A percentile compares a stretch with the other conserved stretches of the same genome.
Evolutionary conservation across 768 basidiomycete genomes (phyloP).

Genomic region (Dacryopinax primogenitus): DNA sequence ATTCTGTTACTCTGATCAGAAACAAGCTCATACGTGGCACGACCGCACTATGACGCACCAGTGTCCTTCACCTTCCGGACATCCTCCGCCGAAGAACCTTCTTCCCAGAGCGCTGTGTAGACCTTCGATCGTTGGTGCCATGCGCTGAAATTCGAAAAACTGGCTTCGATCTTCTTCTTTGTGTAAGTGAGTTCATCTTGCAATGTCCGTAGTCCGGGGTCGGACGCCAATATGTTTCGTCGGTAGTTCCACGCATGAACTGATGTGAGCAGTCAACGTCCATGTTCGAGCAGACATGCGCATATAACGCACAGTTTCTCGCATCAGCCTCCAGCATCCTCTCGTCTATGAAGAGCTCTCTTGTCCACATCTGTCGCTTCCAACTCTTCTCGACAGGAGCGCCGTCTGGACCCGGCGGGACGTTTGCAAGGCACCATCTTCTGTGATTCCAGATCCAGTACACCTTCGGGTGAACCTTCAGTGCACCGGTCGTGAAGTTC

Average conservation of each 20-base stretch:
- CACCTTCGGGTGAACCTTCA: slow-evolving; percentile 82
- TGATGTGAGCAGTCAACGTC: slow-evolving; percentile 24
- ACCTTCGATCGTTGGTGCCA: slow-evolving; percentile 96
- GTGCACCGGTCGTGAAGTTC: slow-evolving; percentile 60
- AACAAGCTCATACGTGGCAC: neutral
- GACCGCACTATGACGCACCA: slow-evolving; percentile 41
- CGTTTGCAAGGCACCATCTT: slow-evolving; percentile 80
- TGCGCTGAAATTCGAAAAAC: slow-evolving; percentile 95
- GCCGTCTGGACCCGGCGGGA: slow-evolving; percentile 57
- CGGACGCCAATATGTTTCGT: slow-evolving; percentile 63
- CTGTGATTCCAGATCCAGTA: slow-evolving; percentile 99
- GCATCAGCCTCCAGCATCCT: slow-evolving; percentile 85
- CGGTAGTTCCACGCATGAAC: slow-evolving; percentile 95
- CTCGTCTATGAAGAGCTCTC: slow-evolving; percentile 76
- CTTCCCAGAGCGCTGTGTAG: slow-evolving; percentile 50
- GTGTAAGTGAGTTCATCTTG: slow-evolving; percentile 75
- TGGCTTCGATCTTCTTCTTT: slow-evolving; percentile 76
- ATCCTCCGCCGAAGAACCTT: slow-evolving; percentile 36
- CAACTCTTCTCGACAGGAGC: slow-evolving; percentile 38
- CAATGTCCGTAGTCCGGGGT: slow-evolving; percentile 44
- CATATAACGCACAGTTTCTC: slow-evolving; percentile 63
- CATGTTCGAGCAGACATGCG: neutral
- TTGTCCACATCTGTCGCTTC: slow-evolving; percentile 70
- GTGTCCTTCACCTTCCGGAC: slow-evolving; percentile 47
- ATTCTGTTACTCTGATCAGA: slow-evolving; percentile 45